phyloP scores from a whole-genome alignment of 306 rosid species.

The Astragalus glycyphyllos region DNA sequence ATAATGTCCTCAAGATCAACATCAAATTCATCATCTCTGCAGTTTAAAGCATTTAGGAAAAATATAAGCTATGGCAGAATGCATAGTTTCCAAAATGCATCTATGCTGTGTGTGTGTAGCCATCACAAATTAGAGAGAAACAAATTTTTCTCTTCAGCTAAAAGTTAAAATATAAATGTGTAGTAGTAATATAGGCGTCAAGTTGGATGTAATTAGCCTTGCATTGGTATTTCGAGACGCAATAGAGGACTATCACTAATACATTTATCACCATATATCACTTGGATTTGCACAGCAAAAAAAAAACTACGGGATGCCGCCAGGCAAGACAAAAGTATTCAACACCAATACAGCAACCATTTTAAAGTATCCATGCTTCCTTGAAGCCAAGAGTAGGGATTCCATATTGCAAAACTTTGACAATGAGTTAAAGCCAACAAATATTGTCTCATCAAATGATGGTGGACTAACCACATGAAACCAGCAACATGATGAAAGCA shows the following conservation, averaged over 20 bases:
- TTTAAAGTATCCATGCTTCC: neutral
- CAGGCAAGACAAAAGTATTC: too few relatives aligned
- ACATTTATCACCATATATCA: too few relatives aligned
- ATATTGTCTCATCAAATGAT: neutral
- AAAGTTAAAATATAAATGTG: too few relatives aligned
- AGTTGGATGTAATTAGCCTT: too few relatives aligned
- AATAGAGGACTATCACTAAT: too few relatives aligned
- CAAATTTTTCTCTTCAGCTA: too few relatives aligned
- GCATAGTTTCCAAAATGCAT: slow-evolving; percentile 25
- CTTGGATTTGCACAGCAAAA: too few relatives aligned
- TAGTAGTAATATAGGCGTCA: too few relatives aligned
- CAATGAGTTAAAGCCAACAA: neutral
- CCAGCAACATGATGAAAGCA: neutral
- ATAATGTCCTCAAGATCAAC: slow-evolving; percentile 96
- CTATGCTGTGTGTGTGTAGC: too few relatives aligned
- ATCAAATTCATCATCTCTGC: slow-evolving; percentile 92
- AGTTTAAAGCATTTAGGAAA: slow-evolving; percentile 36
- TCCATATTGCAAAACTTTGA: neutral
- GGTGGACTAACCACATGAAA: neutral
- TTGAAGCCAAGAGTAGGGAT: slow-evolving; percentile 1
- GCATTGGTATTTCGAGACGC: too few relatives aligned
- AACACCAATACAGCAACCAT: neutral
- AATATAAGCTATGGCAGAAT: neutral
- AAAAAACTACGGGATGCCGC: too few relatives aligned
- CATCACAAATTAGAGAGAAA: too few relatives aligned